Conservation (phyloP, 129 eudicot species). For the Pseudognaphalium luteoalbum region DNA sequence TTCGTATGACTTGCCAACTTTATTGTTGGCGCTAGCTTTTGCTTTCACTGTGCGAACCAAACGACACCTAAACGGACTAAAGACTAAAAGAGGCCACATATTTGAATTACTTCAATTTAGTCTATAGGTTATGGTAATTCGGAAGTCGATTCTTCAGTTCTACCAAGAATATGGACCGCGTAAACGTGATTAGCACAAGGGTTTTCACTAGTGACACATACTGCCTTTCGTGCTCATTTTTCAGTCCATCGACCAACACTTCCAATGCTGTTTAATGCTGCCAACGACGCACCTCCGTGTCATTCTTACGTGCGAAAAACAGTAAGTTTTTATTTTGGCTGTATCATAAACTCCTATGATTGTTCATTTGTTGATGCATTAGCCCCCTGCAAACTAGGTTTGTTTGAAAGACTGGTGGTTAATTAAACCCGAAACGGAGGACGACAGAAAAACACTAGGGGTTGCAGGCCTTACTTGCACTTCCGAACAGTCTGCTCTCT, state of each 20-base stretch:
- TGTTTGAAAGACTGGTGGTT: constrained; percentile 67
- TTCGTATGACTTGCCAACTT: too few species aligned
- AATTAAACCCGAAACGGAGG: constrained; percentile 37
- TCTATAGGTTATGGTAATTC: not conserved
- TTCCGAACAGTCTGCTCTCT: constrained; percentile 23
- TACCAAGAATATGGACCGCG: too few species aligned
- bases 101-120: too few species aligned
- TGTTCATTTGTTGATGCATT: not conserved
- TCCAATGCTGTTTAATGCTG: constrained; percentile 20
- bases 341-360: not conserved
- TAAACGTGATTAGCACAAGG: too few species aligned
- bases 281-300: constrained; percentile 10
- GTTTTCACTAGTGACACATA: too few species aligned
- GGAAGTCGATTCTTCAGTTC: not conserved
- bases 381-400: constrained; percentile 28
- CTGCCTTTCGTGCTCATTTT: too few species aligned
- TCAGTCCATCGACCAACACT: not conserved
- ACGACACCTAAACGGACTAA: too few species aligned
- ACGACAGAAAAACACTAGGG: constrained; percentile 34
- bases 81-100: not conserved
- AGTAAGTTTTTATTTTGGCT: constrained; percentile 14
- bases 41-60: too few species aligned
- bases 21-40: too few species aligned
- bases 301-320: constrained; percentile 21
- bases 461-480: constrained; percentile 49